These are phyloP conservation scores for Juncus effusus DNA, from an alignment of 176 grass and related monocot species.

Conservation along the genomic window DNA sequence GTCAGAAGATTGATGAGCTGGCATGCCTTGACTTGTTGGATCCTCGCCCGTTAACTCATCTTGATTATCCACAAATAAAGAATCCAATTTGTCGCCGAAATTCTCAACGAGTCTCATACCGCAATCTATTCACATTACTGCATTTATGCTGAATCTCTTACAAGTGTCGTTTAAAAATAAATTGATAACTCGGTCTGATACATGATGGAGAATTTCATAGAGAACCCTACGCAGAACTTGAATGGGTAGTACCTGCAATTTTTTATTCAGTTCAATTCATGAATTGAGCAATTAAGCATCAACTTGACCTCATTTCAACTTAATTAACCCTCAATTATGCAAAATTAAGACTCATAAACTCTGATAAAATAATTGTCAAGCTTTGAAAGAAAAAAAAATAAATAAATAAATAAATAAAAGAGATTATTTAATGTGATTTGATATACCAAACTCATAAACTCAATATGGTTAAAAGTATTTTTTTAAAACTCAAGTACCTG, in stretches of 20 bases:
- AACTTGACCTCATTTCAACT: too few relatives aligned
- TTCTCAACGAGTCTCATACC: slow-evolving; percentile 87
- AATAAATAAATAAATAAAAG: too few relatives aligned
- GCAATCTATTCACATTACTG: slow-evolving; percentile 63
- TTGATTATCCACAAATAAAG: slow-evolving; percentile 47
- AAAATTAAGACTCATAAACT: too few relatives aligned
- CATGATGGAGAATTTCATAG: slow-evolving; percentile 60
- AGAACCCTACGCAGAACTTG: slow-evolving; percentile 62
- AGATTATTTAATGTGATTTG: too few relatives aligned
- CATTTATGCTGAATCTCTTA: slow-evolving; percentile 82
- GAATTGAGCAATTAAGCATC: too few relatives aligned
- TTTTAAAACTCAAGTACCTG: too few relatives aligned
- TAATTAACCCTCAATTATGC: too few relatives aligned
- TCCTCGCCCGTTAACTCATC: slow-evolving; percentile 58
- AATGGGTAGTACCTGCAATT: slow-evolving; percentile 60
- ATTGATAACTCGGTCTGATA: slow-evolving; percentile 66
- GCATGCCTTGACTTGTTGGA: slow-evolving; percentile 64
- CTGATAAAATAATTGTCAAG: too few relatives aligned
- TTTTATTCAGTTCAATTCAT: too few relatives aligned
- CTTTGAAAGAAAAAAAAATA: too few relatives aligned
- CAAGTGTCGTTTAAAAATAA: slow-evolving; percentile 81
- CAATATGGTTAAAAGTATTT: too few relatives aligned
- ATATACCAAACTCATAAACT: too few relatives aligned
- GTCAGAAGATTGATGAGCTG: slow-evolving; percentile 91
- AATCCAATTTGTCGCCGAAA: slow-evolving; percentile 59